phyloP scores from a whole-genome alignment of 257 asterid species.

The Asclepias syriaca region DNA sequence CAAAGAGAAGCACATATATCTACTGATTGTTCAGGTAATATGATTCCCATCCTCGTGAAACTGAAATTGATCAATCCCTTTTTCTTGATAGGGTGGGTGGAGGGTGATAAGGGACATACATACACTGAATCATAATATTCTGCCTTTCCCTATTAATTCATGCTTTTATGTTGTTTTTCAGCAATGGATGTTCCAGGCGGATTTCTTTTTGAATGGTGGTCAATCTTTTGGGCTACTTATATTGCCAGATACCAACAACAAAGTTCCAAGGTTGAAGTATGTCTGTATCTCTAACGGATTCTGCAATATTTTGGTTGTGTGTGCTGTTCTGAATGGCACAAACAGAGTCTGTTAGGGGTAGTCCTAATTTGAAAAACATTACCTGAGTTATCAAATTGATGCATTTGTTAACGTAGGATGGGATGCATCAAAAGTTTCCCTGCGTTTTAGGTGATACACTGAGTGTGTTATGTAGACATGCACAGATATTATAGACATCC shows the following conservation, averaged over 20 bases:
- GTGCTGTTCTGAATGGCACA: neutral
- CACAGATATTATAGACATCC: neutral
- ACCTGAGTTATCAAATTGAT: neutral
- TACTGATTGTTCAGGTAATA: constrained; percentile 19
- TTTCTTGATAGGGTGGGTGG: neutral
- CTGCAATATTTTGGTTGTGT: neutral
- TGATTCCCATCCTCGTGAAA: neutral
- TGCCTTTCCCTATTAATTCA: neutral
- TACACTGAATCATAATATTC: neutral
- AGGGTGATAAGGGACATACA: neutral
- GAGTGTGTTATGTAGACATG: neutral
- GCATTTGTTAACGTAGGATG: neutral
- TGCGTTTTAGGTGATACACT: neutral
- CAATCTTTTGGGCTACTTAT: constrained; percentile 40
- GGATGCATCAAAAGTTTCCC: neutral
- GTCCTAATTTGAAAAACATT: neutral
- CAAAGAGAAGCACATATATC: constrained; percentile 23
- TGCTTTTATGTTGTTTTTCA: constrained; percentile 9
- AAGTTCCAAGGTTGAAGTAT: constrained; percentile 17
- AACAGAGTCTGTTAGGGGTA: neutral
- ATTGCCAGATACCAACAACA: constrained; percentile 19
- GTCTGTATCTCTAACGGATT: neutral
- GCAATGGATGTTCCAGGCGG: constrained; percentile 32
- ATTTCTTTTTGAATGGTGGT: constrained; percentile 51
- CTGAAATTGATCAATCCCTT: neutral